Percentiles rank a stretch among this genome's conserved stretches.
phyloP scores from a whole-genome alignment of 495 filamentous ascomycete genomes.

The Talaromyces ruber region DNA sequence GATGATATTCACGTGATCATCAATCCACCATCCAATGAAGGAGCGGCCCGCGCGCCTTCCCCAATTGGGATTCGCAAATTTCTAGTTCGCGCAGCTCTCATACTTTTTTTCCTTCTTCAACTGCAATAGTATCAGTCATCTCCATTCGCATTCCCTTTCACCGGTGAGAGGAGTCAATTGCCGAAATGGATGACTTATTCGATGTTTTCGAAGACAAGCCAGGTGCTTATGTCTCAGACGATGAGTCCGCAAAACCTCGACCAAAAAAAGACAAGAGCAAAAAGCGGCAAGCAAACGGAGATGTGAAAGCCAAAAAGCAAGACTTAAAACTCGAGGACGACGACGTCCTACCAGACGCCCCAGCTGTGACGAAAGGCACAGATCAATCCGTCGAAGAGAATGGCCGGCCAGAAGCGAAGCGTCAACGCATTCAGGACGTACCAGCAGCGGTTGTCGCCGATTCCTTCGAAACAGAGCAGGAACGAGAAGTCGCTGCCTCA shows the following conservation, averaged over 20 bases:
- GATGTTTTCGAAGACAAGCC: slow-evolving; percentile 71
- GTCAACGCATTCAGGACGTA: slow-evolving; percentile 62
- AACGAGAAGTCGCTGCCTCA: slow-evolving; percentile 73
- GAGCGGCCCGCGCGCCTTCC: background rate
- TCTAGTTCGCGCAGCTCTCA: background rate
- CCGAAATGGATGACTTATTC: slow-evolving; percentile 70
- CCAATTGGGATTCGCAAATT: slow-evolving; percentile 7
- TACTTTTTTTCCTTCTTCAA: background rate
- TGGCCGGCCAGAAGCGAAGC: slow-evolving; percentile 55
- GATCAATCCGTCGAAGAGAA: slow-evolving; percentile 25
- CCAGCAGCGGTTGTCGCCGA: slow-evolving; percentile 83
- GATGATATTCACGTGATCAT: background rate
- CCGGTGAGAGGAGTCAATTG: background rate
- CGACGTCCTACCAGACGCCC: slow-evolving; percentile 24
- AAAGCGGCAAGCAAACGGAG: slow-evolving; percentile 77
- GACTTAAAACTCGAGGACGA: slow-evolving; percentile 43
- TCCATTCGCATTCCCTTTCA: background rate
- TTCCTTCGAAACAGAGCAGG: slow-evolving; percentile 92
- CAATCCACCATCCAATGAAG: background rate
- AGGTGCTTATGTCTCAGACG: slow-evolving; percentile 25
- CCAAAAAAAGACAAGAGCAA: slow-evolving; percentile 56
- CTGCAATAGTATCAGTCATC: background rate
- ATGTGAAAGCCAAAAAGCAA: slow-evolving; percentile 46
- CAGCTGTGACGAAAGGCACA: slow-evolving; percentile 12
- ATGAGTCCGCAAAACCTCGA: slow-evolving; percentile 24